A percentile compares a stretch with the other conserved stretches of the same genome.
phyloP scores from a whole-genome alignment of 139 green algal genomes.

The Tetratostichococcus sp. region DNA sequence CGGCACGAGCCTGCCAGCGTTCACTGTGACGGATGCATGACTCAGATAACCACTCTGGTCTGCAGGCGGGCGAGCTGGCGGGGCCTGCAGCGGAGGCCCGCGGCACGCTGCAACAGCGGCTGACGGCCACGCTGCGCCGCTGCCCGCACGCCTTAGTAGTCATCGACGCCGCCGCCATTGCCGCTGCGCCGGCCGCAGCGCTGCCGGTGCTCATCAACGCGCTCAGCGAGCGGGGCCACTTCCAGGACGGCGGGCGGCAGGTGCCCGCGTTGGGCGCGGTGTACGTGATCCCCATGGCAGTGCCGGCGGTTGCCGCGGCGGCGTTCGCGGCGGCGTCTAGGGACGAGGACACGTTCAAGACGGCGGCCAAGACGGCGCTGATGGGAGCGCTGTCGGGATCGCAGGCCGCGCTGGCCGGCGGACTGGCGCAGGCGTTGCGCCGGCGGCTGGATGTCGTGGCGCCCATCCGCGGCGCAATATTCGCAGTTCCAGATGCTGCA shows the following conservation, averaged over 20 bases:
- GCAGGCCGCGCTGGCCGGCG: neutral
- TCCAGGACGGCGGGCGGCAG: constrained; percentile 16
- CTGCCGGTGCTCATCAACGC: constrained; percentile 32
- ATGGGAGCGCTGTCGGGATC: neutral
- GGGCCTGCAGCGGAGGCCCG: neutral
- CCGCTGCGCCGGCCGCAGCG: constrained; percentile 18
- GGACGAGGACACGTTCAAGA: neutral
- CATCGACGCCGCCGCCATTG: constrained; percentile 5
- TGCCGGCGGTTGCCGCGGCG: neutral
- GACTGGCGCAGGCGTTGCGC: neutral
- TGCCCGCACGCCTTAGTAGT: constrained; percentile 28
- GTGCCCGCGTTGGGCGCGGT: neutral
- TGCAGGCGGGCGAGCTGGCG: neutral
- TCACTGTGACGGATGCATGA: too few relatives aligned
- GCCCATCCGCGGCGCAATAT: neutral
- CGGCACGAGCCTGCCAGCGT: too few relatives aligned
- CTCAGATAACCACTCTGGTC: too few relatives aligned
- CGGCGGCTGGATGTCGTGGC: neutral
- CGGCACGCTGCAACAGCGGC: constrained; percentile 20
- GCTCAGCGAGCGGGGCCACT: constrained; percentile 31
- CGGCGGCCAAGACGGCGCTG: neutral
- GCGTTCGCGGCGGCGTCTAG: neutral
- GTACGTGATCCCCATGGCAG: neutral
- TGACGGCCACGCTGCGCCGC: constrained; percentile 23
- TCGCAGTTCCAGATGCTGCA: neutral